phyloP scores from a whole-genome alignment of 129 eudicot genomes.

The Silybum marianum region DNA sequence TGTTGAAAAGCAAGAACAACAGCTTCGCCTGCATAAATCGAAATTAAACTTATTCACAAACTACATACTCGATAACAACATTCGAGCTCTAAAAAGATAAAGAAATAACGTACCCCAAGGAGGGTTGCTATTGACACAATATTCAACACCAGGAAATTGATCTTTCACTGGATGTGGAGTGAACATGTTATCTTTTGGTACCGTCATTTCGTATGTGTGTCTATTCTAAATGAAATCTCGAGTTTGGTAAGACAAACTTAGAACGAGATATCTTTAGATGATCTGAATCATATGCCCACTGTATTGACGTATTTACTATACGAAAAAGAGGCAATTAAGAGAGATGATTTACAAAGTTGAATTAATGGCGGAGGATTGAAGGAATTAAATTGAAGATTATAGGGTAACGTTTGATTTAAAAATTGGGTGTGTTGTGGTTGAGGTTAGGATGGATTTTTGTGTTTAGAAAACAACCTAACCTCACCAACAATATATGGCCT shows the following conservation, averaged over 20 bases:
- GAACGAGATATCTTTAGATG: background rate
- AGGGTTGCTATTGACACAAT: constrained; percentile 84
- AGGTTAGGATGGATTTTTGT: constrained; percentile 40
- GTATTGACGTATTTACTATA: background rate
- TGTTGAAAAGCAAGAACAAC: constrained; percentile 89
- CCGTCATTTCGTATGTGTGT: constrained; percentile 22
- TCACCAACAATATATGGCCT: constrained; percentile 28
- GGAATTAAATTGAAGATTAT: background rate
- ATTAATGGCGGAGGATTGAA: constrained; percentile 8
- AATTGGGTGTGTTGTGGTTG: constrained; percentile 33
- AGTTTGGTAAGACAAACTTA: background rate
- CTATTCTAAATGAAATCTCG: background rate
- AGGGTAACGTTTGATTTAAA: constrained; percentile 20
- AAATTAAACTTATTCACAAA: background rate
- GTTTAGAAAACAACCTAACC: constrained; percentile 29
- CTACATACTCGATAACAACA: background rate
- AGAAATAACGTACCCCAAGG: constrained; percentile 59
- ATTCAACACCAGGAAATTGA: constrained; percentile 78
- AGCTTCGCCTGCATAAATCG: constrained; percentile 60
- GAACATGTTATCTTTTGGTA: constrained; percentile 51
- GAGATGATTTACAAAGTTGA: background rate
- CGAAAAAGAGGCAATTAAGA: background rate
- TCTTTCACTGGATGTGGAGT: constrained; percentile 84
- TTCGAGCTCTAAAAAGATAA: background rate
- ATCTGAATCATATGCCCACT: background rate